A percentile compares a stretch with the other conserved stretches of the same genome.
Conservation (phyloP, 306 rosid species). For the Sesbania bispinosa region DNA sequence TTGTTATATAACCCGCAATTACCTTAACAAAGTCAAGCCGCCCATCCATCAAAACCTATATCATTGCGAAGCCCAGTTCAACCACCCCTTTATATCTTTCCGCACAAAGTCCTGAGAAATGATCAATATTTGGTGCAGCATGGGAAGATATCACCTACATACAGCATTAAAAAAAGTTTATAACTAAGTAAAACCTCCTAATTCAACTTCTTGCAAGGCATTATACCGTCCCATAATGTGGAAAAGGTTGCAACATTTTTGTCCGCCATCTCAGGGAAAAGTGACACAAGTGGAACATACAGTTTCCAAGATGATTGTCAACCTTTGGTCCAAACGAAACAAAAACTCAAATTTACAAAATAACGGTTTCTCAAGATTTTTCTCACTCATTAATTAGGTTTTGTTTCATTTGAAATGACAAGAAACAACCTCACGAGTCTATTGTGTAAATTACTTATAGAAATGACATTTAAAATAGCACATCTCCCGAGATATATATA, state of each 20-base stretch:
- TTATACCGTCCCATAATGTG: conserved; percentile 1
- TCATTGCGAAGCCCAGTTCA: conserved; percentile 77
- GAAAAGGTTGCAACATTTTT: conserved; percentile 8
- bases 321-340: conserved; percentile 2
- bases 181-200: neutral
- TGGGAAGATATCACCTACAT: conserved; percentile 73
- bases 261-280: neutral
- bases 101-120: conserved; percentile 70
- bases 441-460: neutral
- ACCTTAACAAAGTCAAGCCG: conserved; percentile 82
- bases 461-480: neutral
- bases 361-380: conserved; percentile 4
- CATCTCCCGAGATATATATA: neutral
- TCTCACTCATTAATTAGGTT: neutral
- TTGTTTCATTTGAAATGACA: conserved; percentile 1
- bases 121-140: conserved; percentile 86
- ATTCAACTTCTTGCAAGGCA: neutral
- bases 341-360: conserved; percentile 13
- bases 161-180: conserved; percentile 18
- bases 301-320: neutral
- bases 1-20: neutral
- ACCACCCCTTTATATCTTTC: conserved; percentile 64
- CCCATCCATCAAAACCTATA: conserved; percentile 84
- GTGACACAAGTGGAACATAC: neutral
- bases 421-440: conserved; percentile 12